Base-by-base conservation (phyloP, 441 rosid genomes). In the Dalechampia spathulata region DNA sequence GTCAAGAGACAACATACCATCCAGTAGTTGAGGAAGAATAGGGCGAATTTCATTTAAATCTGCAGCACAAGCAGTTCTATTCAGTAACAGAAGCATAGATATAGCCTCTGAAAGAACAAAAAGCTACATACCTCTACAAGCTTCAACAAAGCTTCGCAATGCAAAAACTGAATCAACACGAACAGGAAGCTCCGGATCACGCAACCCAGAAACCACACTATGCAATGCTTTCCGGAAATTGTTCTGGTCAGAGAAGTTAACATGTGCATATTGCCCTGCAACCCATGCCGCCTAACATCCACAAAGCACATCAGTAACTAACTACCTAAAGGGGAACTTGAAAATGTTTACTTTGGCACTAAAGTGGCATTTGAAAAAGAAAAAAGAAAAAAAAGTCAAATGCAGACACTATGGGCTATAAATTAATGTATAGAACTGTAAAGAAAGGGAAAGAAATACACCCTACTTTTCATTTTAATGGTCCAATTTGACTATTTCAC, bases 141-240 rank as follows among this genome's bases (percentile, higher is more conserved):
- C 99, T 76, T 93, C 99, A 63, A 93, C 85, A 72, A 93, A 93
- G 54, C 86, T 83, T 62, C 97, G 80, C 79, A 93, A 70, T 27
- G 99, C 99, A 78, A 93, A 93, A 71, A 87, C 95, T 7, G 97
- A 90, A 70, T 93, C 99, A 65, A 93, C 91, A 68, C 99, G 91
- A 74, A 93, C 99, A 73, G 99, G 99, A 68, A 93, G 95, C 67
- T 90, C 96, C 1, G 77, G 82, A 78, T 93, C 99, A 67, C 88
- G 90, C 85, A 94, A 65, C 38, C 97, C 99, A 38, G 95, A 67
- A 60, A 94, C 95, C 70, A 90, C 91, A 74, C 93, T 75, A 55
- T 78, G 95, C 72, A 90, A 70, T 46, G 97, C 96, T 69, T 80
- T 83, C 30, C 80, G 81, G 64, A 83, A 94, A 77, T 87, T 87